Evolutionary conservation across 768 basidiomycete species (phyloP), one percentile per base, ranked within the genome.

Genomic region (Tylopilus vinaceipallidus): DNA sequence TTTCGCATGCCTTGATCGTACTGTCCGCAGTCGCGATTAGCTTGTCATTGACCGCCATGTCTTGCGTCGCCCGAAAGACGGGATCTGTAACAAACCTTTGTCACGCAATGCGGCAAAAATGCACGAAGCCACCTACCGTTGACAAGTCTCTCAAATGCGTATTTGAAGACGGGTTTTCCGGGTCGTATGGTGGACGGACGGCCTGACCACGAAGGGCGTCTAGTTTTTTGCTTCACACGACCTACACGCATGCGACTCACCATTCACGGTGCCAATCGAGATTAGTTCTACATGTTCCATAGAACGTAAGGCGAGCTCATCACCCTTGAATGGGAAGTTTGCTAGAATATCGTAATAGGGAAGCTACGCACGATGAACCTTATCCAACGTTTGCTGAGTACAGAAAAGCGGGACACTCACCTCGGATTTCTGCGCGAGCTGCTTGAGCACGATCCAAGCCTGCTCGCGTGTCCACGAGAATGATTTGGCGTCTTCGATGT

Each of bases 231-330:
- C 12, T 23, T n/a, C 10, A n/a, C 2, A 17, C 2, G 20, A 20
- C 32, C 36, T 1, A 12, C 29, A 37, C 9, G 22, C 40, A 41
- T 1, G 23, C 6, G 10, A 55, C 71, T 27, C 27, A 86, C 91
- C 90, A 53, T 95, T 83, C 17, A 76, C 66, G 6, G 88, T 91
- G 7, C 77, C 78, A 39, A 99, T 86, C 1, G 84, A 74, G 52
- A 99, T 91, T 43, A 98, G 67, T 70, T 91, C 95, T 6, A 86
- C 84, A 53, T 91, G 86, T 63, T 98, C 95, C 82, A 98, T 85
- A 24, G 77, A 81, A 53, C 91, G 78, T 47, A 98, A 63, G 2
- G 90, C 75, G 16, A 74, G 71, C 62, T 95, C 94, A 55, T 94
- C 85, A n/a, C 88, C 91, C 63, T 92, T 94, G 81, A 95, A 97